Conservation (phyloP, 768 basidiomycete species). For the Mycena haematopus region DNA sequence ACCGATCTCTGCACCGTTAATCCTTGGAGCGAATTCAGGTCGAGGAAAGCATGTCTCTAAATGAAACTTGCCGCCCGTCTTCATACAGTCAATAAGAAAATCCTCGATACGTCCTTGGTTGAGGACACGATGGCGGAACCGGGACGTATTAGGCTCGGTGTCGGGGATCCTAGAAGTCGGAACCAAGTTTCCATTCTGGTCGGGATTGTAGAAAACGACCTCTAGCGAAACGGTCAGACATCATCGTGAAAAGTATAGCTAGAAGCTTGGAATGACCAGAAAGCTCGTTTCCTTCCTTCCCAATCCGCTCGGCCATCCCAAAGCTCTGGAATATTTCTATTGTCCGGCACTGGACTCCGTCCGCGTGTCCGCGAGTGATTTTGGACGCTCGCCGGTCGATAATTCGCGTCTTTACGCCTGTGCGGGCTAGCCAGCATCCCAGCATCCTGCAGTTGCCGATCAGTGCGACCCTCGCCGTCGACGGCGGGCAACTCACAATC, state of each 20-base stretch:
- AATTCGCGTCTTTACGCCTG: conserved; percentile 52
- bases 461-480: not conserved
- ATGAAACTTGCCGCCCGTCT: conserved; percentile 18
- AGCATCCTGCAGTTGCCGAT: conserved; percentile 16
- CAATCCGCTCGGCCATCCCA: conserved; percentile 26
- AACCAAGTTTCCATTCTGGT: conserved; percentile 22
- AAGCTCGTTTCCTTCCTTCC: conserved; percentile 26
- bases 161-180: conserved; percentile 26
- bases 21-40: conserved; percentile 1
- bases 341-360: conserved; percentile 62
- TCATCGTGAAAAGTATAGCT: not conserved
- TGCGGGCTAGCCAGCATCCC: conserved; percentile 43
- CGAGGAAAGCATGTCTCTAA: not conserved
- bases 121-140: conserved; percentile 39
- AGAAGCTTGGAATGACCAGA: not conserved
- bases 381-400: conserved; percentile 47
- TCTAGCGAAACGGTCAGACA: not conserved
- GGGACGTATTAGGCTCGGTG: conserved; percentile 25
- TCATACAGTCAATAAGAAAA: conserved; percentile 50
- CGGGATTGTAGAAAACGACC: conserved; percentile 27
- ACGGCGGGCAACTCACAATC: conserved; percentile 14
- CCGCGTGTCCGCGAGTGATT: conserved; percentile 54
- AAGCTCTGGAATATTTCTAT: conserved; percentile 54
- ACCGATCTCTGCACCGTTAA: conserved; percentile 45
- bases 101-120: conserved; percentile 51